These are phyloP conservation scores for Cryptococcus sp. DNA, from an alignment of 1,284 basidiomycete genomes.

Conservation along the genomic window DNA sequence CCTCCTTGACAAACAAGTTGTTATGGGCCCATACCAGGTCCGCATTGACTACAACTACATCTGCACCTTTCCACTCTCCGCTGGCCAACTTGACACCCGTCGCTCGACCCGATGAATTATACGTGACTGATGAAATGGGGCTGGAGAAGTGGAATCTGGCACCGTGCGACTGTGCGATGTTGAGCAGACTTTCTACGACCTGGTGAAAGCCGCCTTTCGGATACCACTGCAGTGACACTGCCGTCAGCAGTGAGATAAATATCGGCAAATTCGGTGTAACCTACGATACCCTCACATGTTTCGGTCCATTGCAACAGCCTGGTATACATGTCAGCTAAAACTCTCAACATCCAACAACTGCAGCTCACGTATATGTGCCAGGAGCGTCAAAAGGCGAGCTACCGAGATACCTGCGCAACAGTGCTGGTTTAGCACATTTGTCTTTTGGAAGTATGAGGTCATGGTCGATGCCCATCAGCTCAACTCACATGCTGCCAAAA, in stretches of 20 bases:
- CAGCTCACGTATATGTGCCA: slow-evolving; percentile 54
- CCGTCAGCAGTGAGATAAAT: slow-evolving; percentile 1
- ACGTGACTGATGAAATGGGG: slow-evolving; percentile 52
- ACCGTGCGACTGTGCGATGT: slow-evolving; percentile 54
- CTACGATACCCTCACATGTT: slow-evolving; percentile 56
- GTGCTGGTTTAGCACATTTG: background rate
- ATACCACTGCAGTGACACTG: slow-evolving; percentile 50
- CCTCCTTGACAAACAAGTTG: slow-evolving; percentile 52
- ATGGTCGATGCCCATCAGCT: slow-evolving; percentile 6
- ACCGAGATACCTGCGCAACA: slow-evolving; percentile 43
- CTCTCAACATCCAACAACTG: background rate
- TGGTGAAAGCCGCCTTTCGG: slow-evolving; percentile 58
- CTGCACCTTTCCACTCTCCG: slow-evolving; percentile 55
- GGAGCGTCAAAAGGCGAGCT: slow-evolving; percentile 60
- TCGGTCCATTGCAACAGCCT: slow-evolving; percentile 59
- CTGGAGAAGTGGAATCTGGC: slow-evolving; percentile 54
- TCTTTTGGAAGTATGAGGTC: background rate
- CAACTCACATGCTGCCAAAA: slow-evolving; percentile 53
- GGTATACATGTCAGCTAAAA: background rate
- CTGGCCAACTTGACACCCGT: slow-evolving; percentile 54
- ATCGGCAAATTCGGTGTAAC: slow-evolving; percentile 3
- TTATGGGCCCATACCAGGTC: slow-evolving; percentile 59
- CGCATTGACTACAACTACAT: slow-evolving; percentile 59
- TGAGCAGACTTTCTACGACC: slow-evolving; percentile 55
- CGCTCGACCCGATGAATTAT: slow-evolving; percentile 38